Percentiles rank a stretch among this genome's conserved stretches.
These are phyloP conservation scores for Magnolia officinalis DNA, from an alignment of 164 flowering plant species.

Conservation along the genomic window DNA sequence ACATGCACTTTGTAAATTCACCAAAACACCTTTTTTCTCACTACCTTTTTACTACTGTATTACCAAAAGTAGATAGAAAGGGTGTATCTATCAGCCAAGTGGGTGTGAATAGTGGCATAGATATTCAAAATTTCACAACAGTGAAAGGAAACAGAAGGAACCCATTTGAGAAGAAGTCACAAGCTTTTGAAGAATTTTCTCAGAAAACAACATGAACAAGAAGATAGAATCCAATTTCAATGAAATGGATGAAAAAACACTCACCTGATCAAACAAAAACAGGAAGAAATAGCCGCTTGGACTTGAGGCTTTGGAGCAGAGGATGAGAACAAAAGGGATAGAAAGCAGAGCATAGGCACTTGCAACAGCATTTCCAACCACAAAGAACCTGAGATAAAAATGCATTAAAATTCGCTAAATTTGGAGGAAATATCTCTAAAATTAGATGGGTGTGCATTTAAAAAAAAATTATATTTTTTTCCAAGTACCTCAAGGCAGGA, in stretches of 20 bases:
- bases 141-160: not conserved
- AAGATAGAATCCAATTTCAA: no score
- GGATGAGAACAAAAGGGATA: conserved; percentile 22
- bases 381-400: conserved; percentile 40
- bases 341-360: conserved; percentile 40
- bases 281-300: conserved; percentile 31
- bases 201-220: not conserved
- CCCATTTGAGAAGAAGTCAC: not conserved
- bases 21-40: no score
- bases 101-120: not conserved
- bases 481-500: conserved; percentile 38
- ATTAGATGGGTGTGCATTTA: not conserved
- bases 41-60: no score
- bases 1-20: no score
- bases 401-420: not conserved
- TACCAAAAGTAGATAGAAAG: no score
- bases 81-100: no score
- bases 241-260: conserved; percentile 6
- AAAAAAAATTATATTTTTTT: not conserved
- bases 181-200: not conserved
- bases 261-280: conserved; percentile 58
- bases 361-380: conserved; percentile 28
- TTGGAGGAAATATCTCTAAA: no score
- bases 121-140: not conserved
- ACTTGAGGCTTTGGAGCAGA: conserved; percentile 9